A percentile compares a stretch with the other conserved stretches of the same genome.
phyloP scores from a whole-genome alignment of 805 yeast species.

The Kodamaea lidongshanica region DNA sequence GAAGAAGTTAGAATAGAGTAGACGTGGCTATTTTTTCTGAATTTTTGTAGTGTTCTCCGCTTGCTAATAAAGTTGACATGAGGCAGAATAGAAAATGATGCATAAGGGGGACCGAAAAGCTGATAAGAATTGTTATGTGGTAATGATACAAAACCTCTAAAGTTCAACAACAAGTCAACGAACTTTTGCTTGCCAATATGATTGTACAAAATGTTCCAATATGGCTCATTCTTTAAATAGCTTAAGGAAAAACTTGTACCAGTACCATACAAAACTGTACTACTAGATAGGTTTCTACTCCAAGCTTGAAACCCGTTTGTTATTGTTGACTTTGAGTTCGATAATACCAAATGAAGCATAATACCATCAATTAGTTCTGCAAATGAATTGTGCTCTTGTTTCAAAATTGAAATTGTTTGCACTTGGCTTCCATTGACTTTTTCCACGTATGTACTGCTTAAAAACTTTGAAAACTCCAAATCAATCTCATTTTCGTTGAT shows the following conservation, averaged over 20 bases:
- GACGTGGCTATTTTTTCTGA: no score
- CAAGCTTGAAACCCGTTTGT: no score
- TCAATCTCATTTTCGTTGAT: no score
- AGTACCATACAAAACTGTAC: no score
- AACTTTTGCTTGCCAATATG: slow-evolving; percentile 38
- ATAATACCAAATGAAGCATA: slow-evolving; percentile 23
- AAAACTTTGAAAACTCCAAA: no score
- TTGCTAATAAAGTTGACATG: no score
- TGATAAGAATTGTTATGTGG: slow-evolving; percentile 5
- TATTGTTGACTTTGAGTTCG: slow-evolving; percentile 28
- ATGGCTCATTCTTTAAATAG: slow-evolving; percentile 30
- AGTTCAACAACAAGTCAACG: slow-evolving; percentile 31
- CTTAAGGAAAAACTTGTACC: slow-evolving; percentile 28
- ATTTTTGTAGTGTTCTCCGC: slow-evolving; percentile 8
- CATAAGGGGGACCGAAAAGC: slow-evolving; percentile 4
- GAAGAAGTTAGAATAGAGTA: slow-evolving; percentile 26
- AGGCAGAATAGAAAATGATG: no score
- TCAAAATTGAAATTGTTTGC: no score
- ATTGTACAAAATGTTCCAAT: slow-evolving; percentile 40
- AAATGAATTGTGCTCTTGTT: slow-evolving; percentile 8
- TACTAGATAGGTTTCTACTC: no score
- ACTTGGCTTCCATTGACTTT: no score
- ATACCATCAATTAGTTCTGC: slow-evolving; percentile 37
- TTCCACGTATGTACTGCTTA: no score
- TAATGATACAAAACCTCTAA: slow-evolving; percentile 21